Evolutionary conservation across 495 filamentous ascomycete species (phyloP).

Genomic region (Lepraria neglecta): DNA sequence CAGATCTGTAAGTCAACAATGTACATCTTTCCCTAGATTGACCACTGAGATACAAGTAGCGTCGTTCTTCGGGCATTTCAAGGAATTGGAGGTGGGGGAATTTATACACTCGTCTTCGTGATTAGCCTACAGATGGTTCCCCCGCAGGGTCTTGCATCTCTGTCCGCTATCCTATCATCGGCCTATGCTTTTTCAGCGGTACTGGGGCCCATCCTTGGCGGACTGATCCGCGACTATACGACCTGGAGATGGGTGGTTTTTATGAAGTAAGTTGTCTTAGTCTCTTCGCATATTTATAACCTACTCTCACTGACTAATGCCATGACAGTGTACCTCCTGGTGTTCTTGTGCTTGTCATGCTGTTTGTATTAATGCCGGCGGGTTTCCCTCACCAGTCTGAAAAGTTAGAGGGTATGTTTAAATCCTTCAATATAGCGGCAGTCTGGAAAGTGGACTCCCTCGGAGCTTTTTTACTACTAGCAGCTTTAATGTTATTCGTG

Average conservation of each 20-base stretch:
- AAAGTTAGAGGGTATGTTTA: too few relatives aligned
- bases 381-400: constrained; percentile 14
- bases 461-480: constrained; percentile 44
- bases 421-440: neutral
- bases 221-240: constrained; percentile 33
- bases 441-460: constrained; percentile 42
- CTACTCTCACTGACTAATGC: neutral
- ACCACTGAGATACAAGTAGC: constrained; percentile 24
- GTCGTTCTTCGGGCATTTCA: constrained; percentile 53
- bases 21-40: too few relatives aligned
- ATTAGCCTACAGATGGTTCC: constrained; percentile 47
- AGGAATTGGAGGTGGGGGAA: constrained; percentile 51
- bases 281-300: neutral
- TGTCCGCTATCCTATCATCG: constrained; percentile 41
- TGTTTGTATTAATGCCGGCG: constrained; percentile 37
- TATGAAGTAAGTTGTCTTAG: constrained; percentile 27
- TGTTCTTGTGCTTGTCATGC: constrained; percentile 35
- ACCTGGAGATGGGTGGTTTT: constrained; percentile 38
- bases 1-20: constrained; percentile 44
- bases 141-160: constrained; percentile 40
- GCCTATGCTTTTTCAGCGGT: constrained; percentile 26
- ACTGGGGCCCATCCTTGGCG: constrained; percentile 41
- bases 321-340: constrained; percentile 35
- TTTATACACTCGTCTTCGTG: constrained; percentile 46
- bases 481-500: constrained; percentile 47